A percentile compares a stretch with the other conserved stretches of the same genome.
Evolutionary conservation across 768 basidiomycete species (phyloP).

Genomic region (Hypholoma fasciculare): DNA sequence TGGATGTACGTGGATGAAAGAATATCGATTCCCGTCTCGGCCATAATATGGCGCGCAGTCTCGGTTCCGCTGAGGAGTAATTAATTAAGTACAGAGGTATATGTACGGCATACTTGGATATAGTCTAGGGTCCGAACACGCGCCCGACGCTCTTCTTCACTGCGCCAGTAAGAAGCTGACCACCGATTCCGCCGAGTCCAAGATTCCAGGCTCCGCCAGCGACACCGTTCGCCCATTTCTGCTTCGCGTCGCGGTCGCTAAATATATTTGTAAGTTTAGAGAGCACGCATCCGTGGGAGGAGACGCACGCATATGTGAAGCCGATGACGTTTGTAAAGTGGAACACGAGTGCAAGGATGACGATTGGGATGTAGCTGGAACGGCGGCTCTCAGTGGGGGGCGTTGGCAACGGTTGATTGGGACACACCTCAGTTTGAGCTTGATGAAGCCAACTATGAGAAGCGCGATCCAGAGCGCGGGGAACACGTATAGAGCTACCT

Average conservation of each 20-base stretch:
- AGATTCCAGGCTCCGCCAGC: conserved; percentile 70
- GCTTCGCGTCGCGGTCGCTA: conserved; percentile 91
- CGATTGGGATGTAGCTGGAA: conserved; percentile 89
- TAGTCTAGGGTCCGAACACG: conserved; percentile 56
- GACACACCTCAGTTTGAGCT: conserved; percentile 84
- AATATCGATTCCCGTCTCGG: conserved; percentile 5
- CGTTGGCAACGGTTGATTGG: background rate
- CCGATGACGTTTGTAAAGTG: conserved; percentile 95
- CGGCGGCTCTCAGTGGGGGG: conserved; percentile 6
- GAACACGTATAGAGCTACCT: conserved; percentile 90
- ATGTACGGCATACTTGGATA: background rate
- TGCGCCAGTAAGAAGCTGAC: conserved; percentile 78
- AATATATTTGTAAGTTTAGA: conserved; percentile 12
- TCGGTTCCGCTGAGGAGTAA: background rate
- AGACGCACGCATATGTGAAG: conserved; percentile 88
- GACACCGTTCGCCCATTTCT: conserved; percentile 81
- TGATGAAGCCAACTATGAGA: conserved; percentile 85
- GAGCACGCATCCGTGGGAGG: background rate
- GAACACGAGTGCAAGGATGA: conserved; percentile 91
- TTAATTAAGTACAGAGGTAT: conserved; percentile 5
- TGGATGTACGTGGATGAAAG: conserved; percentile 3
- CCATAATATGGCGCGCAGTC: background rate
- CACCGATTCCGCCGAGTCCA: conserved; percentile 80
- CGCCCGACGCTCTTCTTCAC: conserved; percentile 81
- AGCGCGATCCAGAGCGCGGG: conserved; percentile 87